These are phyloP conservation scores for Penicillium janthinellum DNA, from an alignment of 2,329 filamentous ascomycete genomes.

Conservation along the genomic window DNA sequence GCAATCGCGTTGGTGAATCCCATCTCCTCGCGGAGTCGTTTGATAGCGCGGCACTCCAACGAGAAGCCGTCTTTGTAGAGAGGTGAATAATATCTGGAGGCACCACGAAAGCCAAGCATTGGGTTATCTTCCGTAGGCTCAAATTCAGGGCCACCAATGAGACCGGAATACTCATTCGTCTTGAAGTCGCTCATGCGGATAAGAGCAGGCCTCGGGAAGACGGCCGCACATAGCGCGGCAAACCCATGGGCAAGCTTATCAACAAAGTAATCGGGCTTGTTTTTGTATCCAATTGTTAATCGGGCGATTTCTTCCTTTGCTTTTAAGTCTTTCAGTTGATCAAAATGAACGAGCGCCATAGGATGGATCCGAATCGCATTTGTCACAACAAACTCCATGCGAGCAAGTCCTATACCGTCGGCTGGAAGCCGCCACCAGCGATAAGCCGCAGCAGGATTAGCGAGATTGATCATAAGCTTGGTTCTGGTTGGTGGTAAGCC, in stretches of 20 bases:
- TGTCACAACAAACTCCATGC: slow-evolving; percentile 46
- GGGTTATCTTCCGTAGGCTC: slow-evolving; percentile 46
- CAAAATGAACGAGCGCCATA: slow-evolving; percentile 42
- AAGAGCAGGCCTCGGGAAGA: slow-evolving; percentile 44
- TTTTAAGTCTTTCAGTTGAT: slow-evolving; percentile 31
- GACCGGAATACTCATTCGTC: slow-evolving; percentile 45
- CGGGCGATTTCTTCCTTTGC: slow-evolving; percentile 30
- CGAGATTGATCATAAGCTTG: slow-evolving; percentile 44
- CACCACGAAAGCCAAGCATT: slow-evolving; percentile 47
- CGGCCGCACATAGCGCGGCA: slow-evolving; percentile 41
- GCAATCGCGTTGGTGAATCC: slow-evolving; percentile 43
- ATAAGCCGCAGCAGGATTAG: slow-evolving; percentile 42
- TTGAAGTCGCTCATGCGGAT: slow-evolving; percentile 48
- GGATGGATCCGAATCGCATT: slow-evolving; percentile 42
- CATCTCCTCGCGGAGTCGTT: slow-evolving; percentile 41
- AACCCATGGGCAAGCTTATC: slow-evolving; percentile 42
- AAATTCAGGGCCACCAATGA: slow-evolving; percentile 45
- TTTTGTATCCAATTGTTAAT: slow-evolving; percentile 35
- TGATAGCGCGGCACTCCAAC: slow-evolving; percentile 44
- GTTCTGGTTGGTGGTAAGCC: slow-evolving; percentile 28
- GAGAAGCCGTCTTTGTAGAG: slow-evolving; percentile 44
- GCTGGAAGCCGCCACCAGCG: slow-evolving; percentile 45
- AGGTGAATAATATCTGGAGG: slow-evolving; percentile 46
- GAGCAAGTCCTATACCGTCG: slow-evolving; percentile 45
- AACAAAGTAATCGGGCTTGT: slow-evolving; percentile 44